A percentile compares a stretch with the other conserved stretches of the same genome.
Conservation (phyloP, 2,329 filamentous ascomycete genomes). For the Cladosporium sp. region DNA sequence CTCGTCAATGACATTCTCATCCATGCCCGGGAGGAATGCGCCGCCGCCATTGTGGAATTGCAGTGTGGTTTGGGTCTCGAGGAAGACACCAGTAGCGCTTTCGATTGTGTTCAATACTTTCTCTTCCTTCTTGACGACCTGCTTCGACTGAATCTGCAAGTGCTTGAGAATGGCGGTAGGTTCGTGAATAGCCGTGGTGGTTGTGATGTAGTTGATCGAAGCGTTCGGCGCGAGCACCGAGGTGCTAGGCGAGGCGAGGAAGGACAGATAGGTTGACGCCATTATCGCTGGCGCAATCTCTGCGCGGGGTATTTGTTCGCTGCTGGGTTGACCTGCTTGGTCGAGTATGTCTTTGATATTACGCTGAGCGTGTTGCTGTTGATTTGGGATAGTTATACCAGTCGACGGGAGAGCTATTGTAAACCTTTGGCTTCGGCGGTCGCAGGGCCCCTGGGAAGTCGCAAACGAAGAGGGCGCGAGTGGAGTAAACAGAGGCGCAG, state of each 20-base stretch:
- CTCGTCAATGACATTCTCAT: conserved; percentile 91
- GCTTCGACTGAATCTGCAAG: conserved; percentile 62
- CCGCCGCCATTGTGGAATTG: conserved; percentile 80
- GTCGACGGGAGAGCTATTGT: too few species aligned
- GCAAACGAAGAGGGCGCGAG: too few species aligned
- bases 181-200: conserved; percentile 68
- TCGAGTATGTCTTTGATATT: background rate
- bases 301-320: conserved; percentile 9
- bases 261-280: conserved; percentile 40
- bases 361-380: too few species aligned
- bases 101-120: conserved; percentile 71
- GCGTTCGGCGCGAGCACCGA: conserved; percentile 42
- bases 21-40: conserved; percentile 78
- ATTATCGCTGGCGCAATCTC: conserved; percentile 20
- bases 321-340: background rate
- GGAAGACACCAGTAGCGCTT: conserved; percentile 60
- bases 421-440: too few species aligned
- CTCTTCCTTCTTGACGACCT: conserved; percentile 79
- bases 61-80: conserved; percentile 76
- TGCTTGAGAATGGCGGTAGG: conserved; percentile 78
- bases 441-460: too few species aligned
- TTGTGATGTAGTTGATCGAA: conserved; percentile 76
- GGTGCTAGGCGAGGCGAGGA: conserved; percentile 40
- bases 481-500: too few species aligned
- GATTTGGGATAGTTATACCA: too few species aligned